Evolutionary conservation across 2,329 filamentous ascomycete genomes (phyloP).

Genomic region (Aphanoascus verrucosus): DNA sequence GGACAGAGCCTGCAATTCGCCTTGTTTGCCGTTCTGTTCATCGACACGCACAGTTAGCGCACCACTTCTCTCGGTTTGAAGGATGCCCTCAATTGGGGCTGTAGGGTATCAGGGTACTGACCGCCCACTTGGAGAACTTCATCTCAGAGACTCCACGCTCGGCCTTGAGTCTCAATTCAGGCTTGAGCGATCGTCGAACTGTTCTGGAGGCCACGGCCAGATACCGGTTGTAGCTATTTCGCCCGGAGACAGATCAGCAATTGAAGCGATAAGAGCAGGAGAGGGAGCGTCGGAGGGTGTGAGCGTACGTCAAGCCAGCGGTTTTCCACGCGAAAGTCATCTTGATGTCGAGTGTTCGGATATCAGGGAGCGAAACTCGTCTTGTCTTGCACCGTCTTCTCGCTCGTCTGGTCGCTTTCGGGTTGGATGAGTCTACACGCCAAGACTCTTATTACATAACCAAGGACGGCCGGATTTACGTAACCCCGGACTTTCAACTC

Average conservation of each 20-base stretch:
- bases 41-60: not conserved
- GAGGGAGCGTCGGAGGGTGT: constrained; percentile 12
- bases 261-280: constrained; percentile 4
- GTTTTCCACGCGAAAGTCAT: constrained; percentile 99
- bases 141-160: constrained; percentile 88
- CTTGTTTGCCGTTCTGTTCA: constrained; percentile 85
- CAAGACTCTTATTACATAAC: not conserved
- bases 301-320: constrained; percentile 79
- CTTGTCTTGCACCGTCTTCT: not conserved
- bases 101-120: constrained; percentile 45
- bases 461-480: not conserved
- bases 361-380: constrained; percentile 1
- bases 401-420: not conserved
- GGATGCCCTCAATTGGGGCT: not conserved
- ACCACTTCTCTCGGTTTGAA: not conserved
- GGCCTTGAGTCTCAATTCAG: constrained; percentile 74
- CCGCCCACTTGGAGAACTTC: constrained; percentile 89
- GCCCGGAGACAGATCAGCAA: constrained; percentile 18
- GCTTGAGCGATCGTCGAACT: constrained; percentile 94
- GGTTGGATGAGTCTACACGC: not conserved
- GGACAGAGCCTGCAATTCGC: constrained; percentile 64
- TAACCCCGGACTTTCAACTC: not conserved
- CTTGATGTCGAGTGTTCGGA: constrained; percentile 38
- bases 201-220: constrained; percentile 87
- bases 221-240: constrained; percentile 95